Percentiles rank a stretch among this genome's conserved stretches.
These are phyloP conservation scores for Uronychia setigera DNA, from an alignment of 73 alveolate species.

Conservation along the genomic window DNA sequence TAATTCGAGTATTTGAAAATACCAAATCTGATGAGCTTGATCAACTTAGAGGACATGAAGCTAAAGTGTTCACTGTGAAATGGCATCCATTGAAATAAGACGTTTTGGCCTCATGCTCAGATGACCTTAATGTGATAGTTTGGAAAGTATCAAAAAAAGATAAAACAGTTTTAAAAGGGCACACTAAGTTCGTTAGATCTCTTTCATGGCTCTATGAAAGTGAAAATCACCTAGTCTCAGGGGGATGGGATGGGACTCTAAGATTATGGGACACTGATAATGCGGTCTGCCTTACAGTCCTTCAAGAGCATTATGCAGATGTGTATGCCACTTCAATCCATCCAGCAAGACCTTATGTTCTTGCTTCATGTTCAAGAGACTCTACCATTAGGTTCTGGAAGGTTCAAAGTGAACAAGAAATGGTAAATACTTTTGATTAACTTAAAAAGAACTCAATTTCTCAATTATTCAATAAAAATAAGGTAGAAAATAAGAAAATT, in stretches of 20 bases:
- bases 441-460: too few relatives aligned
- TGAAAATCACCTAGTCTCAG: slow-evolving; percentile 72
- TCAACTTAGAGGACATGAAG: slow-evolving; percentile 66
- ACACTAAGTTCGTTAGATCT: slow-evolving; percentile 74
- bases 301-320: slow-evolving; percentile 69
- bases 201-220: slow-evolving; percentile 75
- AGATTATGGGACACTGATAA: slow-evolving; percentile 76
- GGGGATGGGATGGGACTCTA: slow-evolving; percentile 74
- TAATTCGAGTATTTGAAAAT: slow-evolving; percentile 62
- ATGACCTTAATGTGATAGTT: slow-evolving; percentile 76
- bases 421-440: too few relatives aligned
- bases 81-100: slow-evolving; percentile 61
- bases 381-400: slow-evolving; percentile 73
- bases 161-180: slow-evolving; percentile 54
- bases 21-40: slow-evolving; percentile 19
- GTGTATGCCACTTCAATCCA: slow-evolving; percentile 72
- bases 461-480: too few relatives aligned
- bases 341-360: slow-evolving; percentile 68
- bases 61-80: slow-evolving; percentile 64
- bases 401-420: slow-evolving; percentile 28
- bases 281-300: slow-evolving; percentile 70
- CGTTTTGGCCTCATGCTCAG: slow-evolving; percentile 80
- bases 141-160: slow-evolving; percentile 63
- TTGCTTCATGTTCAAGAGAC: slow-evolving; percentile 80
- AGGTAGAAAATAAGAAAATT: too few relatives aligned